Evolutionary conservation across 164 flowering plant genomes (phyloP).

Genomic region (Saururus chinensis): DNA sequence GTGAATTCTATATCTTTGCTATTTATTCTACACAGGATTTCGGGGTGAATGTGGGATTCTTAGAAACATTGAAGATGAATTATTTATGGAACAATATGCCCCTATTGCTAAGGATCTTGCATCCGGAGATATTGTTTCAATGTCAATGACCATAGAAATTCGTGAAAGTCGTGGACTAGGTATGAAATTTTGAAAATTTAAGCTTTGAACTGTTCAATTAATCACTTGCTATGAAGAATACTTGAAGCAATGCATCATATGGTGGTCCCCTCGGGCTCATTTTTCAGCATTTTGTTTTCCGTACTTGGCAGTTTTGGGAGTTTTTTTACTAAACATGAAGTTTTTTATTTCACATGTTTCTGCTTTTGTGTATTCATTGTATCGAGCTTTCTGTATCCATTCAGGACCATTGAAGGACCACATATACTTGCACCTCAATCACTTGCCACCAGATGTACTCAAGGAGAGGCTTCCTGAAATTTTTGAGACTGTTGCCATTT

Average conservation of each 20-base stretch:
- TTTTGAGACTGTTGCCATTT: constrained; percentile 99
- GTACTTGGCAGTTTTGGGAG: neutral
- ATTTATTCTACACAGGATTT: constrained; percentile 45
- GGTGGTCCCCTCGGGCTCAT: too few relatives aligned
- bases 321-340: neutral
- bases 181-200: constrained; percentile 18
- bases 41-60: constrained; percentile 99
- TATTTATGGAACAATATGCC: constrained; percentile 99
- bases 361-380: neutral
- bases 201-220: too few relatives aligned
- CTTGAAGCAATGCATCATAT: too few relatives aligned
- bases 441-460: constrained; percentile 97
- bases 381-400: constrained; percentile 6
- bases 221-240: too few relatives aligned
- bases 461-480: constrained; percentile 99
- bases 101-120: constrained; percentile 99
- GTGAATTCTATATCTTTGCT: too few relatives aligned
- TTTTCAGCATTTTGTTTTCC: neutral
- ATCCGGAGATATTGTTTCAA: constrained; percentile 96
- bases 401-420: constrained; percentile 37
- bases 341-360: neutral
- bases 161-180: constrained; percentile 99
- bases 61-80: constrained; percentile 96
- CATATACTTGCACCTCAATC: constrained; percentile 90
- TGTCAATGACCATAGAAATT: constrained; percentile 99